Percentiles rank a stretch among this genome's conserved stretches.
These are phyloP conservation scores for Iodosphaeria phyllophila DNA, from an alignment of 2,329 filamentous ascomycete species.

Conservation along the genomic window DNA sequence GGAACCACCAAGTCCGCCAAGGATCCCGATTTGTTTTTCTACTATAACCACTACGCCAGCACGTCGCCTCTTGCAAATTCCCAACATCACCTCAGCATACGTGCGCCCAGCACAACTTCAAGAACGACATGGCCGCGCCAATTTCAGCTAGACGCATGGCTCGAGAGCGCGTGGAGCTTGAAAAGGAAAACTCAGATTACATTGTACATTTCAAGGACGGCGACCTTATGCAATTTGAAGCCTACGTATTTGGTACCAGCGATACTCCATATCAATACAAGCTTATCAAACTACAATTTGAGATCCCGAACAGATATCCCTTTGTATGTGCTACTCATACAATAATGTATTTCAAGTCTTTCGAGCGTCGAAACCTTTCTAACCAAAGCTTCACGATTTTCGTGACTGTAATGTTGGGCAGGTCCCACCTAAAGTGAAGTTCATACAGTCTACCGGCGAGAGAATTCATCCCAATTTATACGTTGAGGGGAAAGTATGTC, in stretches of 20 bases:
- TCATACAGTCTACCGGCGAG: conserved; percentile 3
- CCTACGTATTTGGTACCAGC: conserved; percentile 4
- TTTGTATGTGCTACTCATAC: conserved; percentile 3
- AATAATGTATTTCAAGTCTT: background rate
- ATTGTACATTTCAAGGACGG: conserved; percentile 5
- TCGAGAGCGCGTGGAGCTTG: conserved; percentile 2
- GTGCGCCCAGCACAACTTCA: no score
- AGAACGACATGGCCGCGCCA: no score
- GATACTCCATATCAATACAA: conserved; percentile 6
- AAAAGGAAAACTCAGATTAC: conserved; percentile 5
- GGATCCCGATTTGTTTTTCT: no score
- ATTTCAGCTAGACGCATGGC: no score
- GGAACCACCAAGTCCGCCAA: no score
- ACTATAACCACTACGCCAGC: no score
- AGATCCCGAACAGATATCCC: conserved; percentile 4
- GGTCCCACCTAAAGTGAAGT: conserved; percentile 5
- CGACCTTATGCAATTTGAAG: conserved; percentile 4
- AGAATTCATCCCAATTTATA: conserved; percentile 7
- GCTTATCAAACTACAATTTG: conserved; percentile 5
- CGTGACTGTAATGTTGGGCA: no score
- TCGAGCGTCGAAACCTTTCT: background rate
- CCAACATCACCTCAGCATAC: no score
- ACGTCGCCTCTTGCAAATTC: no score
- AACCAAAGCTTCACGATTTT: background rate
- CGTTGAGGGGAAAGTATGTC: conserved; percentile 5